Evolutionary conservation across 495 filamentous ascomycete species (phyloP), one percentile per base, ranked within the genome.

Genomic region (Aspergillus saccharolyticus): DNA sequence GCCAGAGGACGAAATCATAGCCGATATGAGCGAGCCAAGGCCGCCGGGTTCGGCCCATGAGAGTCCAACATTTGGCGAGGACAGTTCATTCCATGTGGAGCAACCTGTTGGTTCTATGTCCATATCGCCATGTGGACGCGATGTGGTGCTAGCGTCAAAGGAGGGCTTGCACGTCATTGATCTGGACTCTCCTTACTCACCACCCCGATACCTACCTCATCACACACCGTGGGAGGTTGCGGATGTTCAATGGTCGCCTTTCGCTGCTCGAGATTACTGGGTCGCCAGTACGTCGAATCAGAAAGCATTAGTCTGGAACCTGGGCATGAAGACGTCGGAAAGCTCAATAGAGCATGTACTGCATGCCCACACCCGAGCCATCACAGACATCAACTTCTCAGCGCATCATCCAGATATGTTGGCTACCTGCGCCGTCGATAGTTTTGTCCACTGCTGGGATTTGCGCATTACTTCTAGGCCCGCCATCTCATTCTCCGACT

Each of bases 191-290:
- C 91, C 91, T 15, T 93, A 90, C 70, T 93, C 87, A 51, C 89
- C 89, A 15, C 93, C 93, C 30, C 86, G 91, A 14, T 85, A 92
- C 65, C 83, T 97, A 22, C 85, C 86, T 58, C 89, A 96, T 68
- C 86, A 89, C 42, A 87, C 90, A 8, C 86, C 89, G n/a, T 96
- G 92, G 90, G 85, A 95, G 52, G 92, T 97, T 4, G 90, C 92
- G n/a, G 93, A 97, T 70, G 93, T 97, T 43, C 93, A 97, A 71
- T 97, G 93, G 93, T 96, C 90, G 5, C 93, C 93, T 15, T 96
- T 96, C 62, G 88, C 91, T 10, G 84, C 83, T 8, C 83, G 93
- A 46, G 88, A 96, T 63, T 90, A 89, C 62, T 96, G 93, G 93
- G 89, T 97, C 20, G 90, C 88, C 21, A 96, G 90, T 45, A 96